Base-by-base conservation (phyloP, 306 rosid species). In the Lupinus albus region DNA sequence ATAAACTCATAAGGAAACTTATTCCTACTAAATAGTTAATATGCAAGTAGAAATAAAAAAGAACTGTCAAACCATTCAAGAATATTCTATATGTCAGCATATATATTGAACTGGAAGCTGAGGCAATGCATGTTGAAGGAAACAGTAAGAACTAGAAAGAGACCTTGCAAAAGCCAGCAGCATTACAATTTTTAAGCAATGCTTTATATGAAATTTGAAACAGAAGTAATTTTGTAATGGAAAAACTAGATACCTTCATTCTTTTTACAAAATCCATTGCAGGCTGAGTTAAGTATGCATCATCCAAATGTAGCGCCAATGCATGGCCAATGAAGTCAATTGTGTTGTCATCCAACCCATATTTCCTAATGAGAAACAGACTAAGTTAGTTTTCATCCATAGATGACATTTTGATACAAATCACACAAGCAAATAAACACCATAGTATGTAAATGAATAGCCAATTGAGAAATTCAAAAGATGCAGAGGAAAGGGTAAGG, bases 241-340 rank as follows among this genome's bases (percentile, higher is more conserved):
- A 48, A 74, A 56, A 50, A 54, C 52, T 17, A 41, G 11, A 11
- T 56, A 82, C 91, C 86, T 80, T 83, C 41, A 86, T 78, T 79
- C 75, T 83, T 39, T 81, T 81, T 75, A 86, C 81, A 73, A 81
- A 76, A 13, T 79, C 91, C 36, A 32, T 38, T 45, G 91, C 88
- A 41, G 91, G 91, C 71, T 73, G 64, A 61, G 63, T 67, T 77
- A 86, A 59, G 82, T 86, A 86, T 71, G 11, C 44, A 50, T 86
- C 91, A 64, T 86, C 81, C 46, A 61, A 68, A 74, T 83, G 83
- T 38, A 86, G 91, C 11, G 91, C 91, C 81, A 86, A 36, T 25
- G 91, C 91, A 86, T 86, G 91, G 20, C 88, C 91, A 71, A 86
- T 74, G 68, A 83, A 80, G 78, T 83, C 91, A 48, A 79, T 59